These are phyloP conservation scores for Cyanidioschyzon merolae DNA, from an alignment of 23 red algal species.

Conservation along the genomic window DNA sequence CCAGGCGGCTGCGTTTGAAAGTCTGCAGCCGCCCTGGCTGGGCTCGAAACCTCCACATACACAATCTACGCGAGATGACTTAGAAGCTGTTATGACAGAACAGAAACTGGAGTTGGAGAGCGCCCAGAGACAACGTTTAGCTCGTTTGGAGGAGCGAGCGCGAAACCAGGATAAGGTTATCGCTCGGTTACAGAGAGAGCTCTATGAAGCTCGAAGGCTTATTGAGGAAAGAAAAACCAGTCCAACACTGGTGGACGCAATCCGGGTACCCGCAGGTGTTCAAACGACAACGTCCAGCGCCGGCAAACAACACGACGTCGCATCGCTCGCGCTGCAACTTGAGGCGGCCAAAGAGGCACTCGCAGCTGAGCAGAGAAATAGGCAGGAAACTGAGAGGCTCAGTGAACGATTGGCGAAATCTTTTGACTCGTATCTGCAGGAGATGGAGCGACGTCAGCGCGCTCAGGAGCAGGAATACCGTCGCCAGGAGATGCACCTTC, in stretches of 20 bases:
- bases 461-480: neutral
- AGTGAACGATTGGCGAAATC: neutral
- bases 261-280: neutral
- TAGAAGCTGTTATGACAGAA: neutral
- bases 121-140: neutral
- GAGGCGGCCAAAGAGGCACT: neutral
- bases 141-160: neutral
- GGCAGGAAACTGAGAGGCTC: constrained; percentile 7
- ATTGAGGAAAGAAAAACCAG: neutral
- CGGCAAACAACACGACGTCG: neutral
- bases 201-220: neutral
- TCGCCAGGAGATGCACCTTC: neutral
- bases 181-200: neutral
- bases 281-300: neutral
- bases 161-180: neutral
- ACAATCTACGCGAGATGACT: neutral
- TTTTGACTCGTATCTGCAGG: neutral
- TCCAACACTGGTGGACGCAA: neutral
- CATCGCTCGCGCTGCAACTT: neutral
- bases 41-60: neutral
- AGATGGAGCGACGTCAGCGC: neutral
- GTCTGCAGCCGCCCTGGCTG: neutral
- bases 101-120: neutral
- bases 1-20: neutral
- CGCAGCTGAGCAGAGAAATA: neutral